phyloP scores from a whole-genome alignment of 1,284 basidiomycete species.

The Erythrobasidium hasegawianum region DNA sequence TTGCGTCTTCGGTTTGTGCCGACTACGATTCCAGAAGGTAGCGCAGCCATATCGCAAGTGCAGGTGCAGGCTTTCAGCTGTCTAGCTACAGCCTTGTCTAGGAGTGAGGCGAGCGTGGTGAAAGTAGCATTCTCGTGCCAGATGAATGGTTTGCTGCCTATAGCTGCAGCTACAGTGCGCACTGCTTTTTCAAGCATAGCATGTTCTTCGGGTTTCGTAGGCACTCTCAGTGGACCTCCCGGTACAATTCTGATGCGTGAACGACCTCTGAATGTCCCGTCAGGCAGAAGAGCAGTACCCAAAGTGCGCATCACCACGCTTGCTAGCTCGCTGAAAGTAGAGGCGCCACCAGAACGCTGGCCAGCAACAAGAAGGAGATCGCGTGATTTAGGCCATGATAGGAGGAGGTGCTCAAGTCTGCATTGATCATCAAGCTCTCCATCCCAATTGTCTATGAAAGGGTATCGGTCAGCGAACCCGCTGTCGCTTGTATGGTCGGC shows the following conservation, averaged over 20 bases:
- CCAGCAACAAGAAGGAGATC: neutral
- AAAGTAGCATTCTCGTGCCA: neutral
- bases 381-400: neutral
- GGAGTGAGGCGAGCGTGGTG: neutral
- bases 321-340: neutral
- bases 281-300: neutral
- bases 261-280: neutral
- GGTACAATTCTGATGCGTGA: neutral
- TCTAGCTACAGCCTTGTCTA: neutral
- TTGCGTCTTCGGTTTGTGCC: neutral
- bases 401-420: slow-evolving; percentile 1
- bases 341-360: neutral
- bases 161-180: neutral
- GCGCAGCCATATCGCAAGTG: neutral
- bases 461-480: neutral
- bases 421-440: slow-evolving; percentile 10
- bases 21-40: neutral
- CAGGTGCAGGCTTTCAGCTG: neutral
- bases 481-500: no score
- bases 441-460: neutral
- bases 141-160: neutral
- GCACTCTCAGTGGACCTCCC: neutral
- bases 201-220: neutral
- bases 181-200: neutral
- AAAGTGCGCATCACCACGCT: neutral